Conservation (phyloP, 495 filamentous ascomycete genomes). For the Parathielavia hyrcaniae region DNA sequence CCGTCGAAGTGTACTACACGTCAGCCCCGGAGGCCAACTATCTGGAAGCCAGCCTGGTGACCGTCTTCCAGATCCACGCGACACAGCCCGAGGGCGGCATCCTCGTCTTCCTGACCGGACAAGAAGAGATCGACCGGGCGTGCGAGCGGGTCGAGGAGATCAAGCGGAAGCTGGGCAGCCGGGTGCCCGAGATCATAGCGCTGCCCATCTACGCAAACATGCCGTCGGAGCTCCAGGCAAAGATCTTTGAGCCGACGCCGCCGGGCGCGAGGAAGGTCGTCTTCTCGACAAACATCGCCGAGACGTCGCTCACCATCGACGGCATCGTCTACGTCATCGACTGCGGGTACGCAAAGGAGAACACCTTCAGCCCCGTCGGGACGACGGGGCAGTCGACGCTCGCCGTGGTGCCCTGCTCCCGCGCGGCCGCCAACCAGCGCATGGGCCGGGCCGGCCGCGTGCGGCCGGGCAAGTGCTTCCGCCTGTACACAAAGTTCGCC, state of each 20-base stretch:
- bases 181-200: constrained; percentile 78
- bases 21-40: constrained; percentile 92
- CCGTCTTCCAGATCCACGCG: constrained; percentile 93
- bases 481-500: constrained; percentile 90
- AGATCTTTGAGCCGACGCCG: constrained; percentile 87
- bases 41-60: constrained; percentile 83
- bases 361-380: constrained; percentile 72
- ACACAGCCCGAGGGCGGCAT: constrained; percentile 84
- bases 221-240: constrained; percentile 75
- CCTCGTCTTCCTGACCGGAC: constrained; percentile 81
- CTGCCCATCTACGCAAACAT: constrained; percentile 87
- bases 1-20: constrained; percentile 90
- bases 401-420: constrained; percentile 84
- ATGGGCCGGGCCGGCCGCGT: constrained; percentile 89
- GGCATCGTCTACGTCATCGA: constrained; percentile 91
- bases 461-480: constrained; percentile 89
- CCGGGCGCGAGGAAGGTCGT: constrained; percentile 77
- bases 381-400: constrained; percentile 87
- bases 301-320: constrained; percentile 83
- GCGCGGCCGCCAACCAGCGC: constrained; percentile 90
- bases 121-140: constrained; percentile 84
- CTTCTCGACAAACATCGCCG: constrained; percentile 83
- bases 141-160: constrained; percentile 77
- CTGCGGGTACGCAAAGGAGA: constrained; percentile 90
- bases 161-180: constrained; percentile 69